These are phyloP conservation scores for Nigrospora oryzae DNA, from an alignment of 2,329 filamentous ascomycete species.

Conservation along the genomic window DNA sequence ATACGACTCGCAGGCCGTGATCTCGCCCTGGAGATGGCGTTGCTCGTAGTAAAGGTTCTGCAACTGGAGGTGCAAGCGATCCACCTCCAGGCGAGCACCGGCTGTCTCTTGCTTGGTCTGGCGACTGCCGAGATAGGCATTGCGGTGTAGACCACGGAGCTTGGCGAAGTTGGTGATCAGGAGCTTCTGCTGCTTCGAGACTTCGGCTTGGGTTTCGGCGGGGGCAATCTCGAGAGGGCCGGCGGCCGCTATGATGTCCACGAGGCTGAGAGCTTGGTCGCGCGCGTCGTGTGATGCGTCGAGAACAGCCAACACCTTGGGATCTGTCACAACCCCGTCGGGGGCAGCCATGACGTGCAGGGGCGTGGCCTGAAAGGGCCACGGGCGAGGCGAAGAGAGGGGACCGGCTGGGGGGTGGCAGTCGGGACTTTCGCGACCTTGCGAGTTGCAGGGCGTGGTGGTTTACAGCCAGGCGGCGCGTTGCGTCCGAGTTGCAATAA, in stretches of 20 bases:
- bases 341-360: conserved; percentile 39
- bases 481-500: no score
- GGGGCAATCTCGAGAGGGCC: conserved; percentile 34
- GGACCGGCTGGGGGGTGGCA: no score
- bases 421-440: no score
- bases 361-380: no score
- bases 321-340: conserved; percentile 53
- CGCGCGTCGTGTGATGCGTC: conserved; percentile 66
- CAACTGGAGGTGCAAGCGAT: conserved; percentile 81
- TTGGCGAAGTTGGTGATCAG: conserved; percentile 73
- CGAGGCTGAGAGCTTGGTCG: conserved; percentile 59
- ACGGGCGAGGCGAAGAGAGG: no score
- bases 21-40: conserved; percentile 81
- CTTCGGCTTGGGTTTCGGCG: conserved; percentile 43
- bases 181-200: conserved; percentile 70
- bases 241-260: conserved; percentile 41
- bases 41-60: conserved; percentile 98
- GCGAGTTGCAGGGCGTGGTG: no score
- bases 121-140: conserved; percentile 71
- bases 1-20: conserved; percentile 81
- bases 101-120: conserved; percentile 81
- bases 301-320: conserved; percentile 59
- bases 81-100: conserved; percentile 83
- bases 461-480: no score
- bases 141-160: conserved; percentile 74